phyloP scores from a whole-genome alignment of 345 rosid species.

The Melaleuca alternifolia region DNA sequence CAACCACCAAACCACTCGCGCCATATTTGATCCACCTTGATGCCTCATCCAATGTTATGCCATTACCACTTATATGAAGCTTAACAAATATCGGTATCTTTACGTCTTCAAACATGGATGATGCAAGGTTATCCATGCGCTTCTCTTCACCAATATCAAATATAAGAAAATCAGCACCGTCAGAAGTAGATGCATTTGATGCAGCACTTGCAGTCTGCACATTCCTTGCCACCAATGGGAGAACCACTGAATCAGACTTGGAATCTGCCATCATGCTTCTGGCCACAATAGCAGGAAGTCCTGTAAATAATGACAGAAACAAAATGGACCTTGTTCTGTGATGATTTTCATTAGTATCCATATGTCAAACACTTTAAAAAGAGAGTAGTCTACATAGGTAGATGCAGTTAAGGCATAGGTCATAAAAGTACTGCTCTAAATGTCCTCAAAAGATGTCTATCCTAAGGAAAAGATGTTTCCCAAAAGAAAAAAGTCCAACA shows the following conservation, averaged over 20 bases:
- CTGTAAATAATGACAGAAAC: constrained; percentile 12
- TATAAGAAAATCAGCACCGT: constrained; percentile 94
- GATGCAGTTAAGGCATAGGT: neutral
- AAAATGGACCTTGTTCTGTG: neutral
- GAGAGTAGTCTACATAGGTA: neutral
- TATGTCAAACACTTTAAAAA: neutral
- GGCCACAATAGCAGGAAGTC: constrained; percentile 86
- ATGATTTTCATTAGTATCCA: neutral
- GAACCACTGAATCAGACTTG: constrained; percentile 51
- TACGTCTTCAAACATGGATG: constrained; percentile 39
- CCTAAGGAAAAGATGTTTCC: neutral
- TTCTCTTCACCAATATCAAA: constrained; percentile 25
- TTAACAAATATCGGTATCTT: constrained; percentile 54
- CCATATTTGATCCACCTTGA: constrained; percentile 34
- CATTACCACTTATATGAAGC: constrained; percentile 13
- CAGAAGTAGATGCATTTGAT: constrained; percentile 57
- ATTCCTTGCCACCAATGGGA: constrained; percentile 79
- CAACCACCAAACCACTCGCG: constrained; percentile 72
- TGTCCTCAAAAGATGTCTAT: neutral
- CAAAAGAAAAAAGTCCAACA: neutral
- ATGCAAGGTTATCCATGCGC: constrained; percentile 16
- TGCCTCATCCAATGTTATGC: constrained; percentile 14
- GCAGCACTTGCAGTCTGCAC: constrained; percentile 61
- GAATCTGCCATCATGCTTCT: constrained; percentile 79
- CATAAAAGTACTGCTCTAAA: neutral